Base-by-base conservation (phyloP, 371 early-diverging fungal species). In the Mortierella sp. region DNA sequence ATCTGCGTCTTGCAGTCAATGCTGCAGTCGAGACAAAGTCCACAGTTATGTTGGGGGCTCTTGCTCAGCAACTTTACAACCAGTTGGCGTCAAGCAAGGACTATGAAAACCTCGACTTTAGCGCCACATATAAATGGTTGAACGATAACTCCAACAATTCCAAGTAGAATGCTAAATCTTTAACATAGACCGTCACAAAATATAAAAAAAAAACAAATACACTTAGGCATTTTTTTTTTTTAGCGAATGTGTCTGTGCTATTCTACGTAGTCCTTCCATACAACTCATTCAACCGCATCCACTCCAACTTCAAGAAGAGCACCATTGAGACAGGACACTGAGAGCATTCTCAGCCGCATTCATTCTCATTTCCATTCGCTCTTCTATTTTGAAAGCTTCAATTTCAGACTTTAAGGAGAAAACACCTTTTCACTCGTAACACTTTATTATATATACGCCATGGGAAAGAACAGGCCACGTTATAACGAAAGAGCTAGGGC, bases 1-100 rank as follows among this genome's bases (percentile, higher is more conserved):
- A 99, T 83, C 75, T 98, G 85, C 89, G 95, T 0, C 84, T 98
- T 61, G 98, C 97, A 13, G 87, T 96, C 54, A 90, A 93, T 65
- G 96, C 98, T 5, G 98, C 99, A 31, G 86, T 88, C 31, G 90
- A 91, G n/a, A 85, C 89, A n/a, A 86, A 91, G 53, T 84, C 88
- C 2, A 88, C 91, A 26, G 90, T 96, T 1, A 37, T 91, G 45
- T 77, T 98, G 31, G 96, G 96, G 8, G 87, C 93, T 1, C 70
- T 93, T 31, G 93, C 96, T 4, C 87, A 91, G 53, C 91, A 96
- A 73, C 82, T 99, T 17, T 99, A 97, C 83, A 85, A 88, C 76
- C 84, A 86, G 47, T 82, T 93, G 58, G 84, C 91, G 4, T 85
- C 80, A 35, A 85, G 85, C 49, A 82, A 89, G 42, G 89, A 86